Conservation (phyloP, 768 basidiomycete genomes). For the Tulasnella sp. region DNA sequence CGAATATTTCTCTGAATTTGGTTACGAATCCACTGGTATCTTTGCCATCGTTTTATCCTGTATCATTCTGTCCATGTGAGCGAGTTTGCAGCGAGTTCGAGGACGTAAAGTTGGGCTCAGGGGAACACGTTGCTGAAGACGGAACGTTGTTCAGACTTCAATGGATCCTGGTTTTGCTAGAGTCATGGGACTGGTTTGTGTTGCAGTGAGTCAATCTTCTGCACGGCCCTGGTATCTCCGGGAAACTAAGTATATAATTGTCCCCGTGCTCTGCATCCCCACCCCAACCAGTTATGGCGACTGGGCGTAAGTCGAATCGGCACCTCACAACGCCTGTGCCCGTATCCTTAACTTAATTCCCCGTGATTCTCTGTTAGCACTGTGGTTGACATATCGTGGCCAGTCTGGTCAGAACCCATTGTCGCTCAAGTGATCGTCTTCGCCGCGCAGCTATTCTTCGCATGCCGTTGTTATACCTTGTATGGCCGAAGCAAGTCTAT, state of each 20-base stretch:
- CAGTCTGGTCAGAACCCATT: conserved; percentile 13
- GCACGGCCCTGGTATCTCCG: neutral
- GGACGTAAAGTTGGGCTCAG: neutral
- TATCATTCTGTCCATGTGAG: conserved; percentile 11
- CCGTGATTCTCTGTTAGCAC: neutral
- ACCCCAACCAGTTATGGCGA: neutral
- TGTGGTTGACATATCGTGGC: neutral
- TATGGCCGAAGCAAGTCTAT: neutral
- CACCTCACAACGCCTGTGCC: neutral
- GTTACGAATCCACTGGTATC: neutral
- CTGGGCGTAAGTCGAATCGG: neutral
- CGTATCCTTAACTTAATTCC: neutral
- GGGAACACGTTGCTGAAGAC: neutral
- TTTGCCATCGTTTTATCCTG: neutral
- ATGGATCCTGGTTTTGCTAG: neutral
- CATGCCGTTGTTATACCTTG: conserved; percentile 11
- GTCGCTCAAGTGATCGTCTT: conserved; percentile 9
- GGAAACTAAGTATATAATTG: too few relatives aligned
- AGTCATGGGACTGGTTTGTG: conserved; percentile 1
- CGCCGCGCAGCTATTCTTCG: conserved; percentile 20
- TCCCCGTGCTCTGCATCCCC: too few relatives aligned
- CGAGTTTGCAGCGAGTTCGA: neutral
- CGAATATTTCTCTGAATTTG: neutral
- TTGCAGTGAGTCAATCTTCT: neutral
- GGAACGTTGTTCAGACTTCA: neutral